Evolutionary conservation across 2,329 filamentous ascomycete species (phyloP).

Genomic region (Colletotrichum sp.): DNA sequence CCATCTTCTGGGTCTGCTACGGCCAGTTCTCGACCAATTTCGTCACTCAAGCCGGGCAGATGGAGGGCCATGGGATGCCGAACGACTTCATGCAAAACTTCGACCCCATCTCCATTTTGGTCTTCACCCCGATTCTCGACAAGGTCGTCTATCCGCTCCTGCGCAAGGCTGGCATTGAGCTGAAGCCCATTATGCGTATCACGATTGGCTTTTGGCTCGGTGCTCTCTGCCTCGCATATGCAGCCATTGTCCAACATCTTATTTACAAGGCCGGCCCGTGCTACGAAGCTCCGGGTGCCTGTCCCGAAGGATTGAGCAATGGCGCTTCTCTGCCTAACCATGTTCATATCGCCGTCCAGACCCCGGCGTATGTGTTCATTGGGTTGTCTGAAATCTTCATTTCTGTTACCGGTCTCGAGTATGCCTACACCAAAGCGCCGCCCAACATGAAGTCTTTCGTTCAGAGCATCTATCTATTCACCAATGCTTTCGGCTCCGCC

Average conservation of each 20-base stretch:
- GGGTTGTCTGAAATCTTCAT: slow-evolving; percentile 67
- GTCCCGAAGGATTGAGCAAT: slow-evolving; percentile 32
- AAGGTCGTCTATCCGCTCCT: slow-evolving; percentile 58
- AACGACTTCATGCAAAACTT: slow-evolving; percentile 75
- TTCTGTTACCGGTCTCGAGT: slow-evolving; percentile 73
- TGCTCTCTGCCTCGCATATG: slow-evolving; percentile 61
- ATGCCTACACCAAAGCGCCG: slow-evolving; percentile 76
- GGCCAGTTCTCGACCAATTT: slow-evolving; percentile 72
- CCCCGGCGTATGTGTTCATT: slow-evolving; percentile 62
- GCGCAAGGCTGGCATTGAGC: slow-evolving; percentile 60
- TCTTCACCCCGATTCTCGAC: slow-evolving; percentile 62
- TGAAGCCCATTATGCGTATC: slow-evolving; percentile 71
- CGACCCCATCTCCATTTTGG: slow-evolving; percentile 70
- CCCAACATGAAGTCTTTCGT: slow-evolving; percentile 71
- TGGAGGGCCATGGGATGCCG: slow-evolving; percentile 68
- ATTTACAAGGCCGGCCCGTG: slow-evolving; percentile 62
- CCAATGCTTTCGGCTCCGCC: slow-evolving; percentile 62
- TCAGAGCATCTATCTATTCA: slow-evolving; percentile 64
- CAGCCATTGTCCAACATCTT: slow-evolving; percentile 63
- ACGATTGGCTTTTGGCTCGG: slow-evolving; percentile 65
- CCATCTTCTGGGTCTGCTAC: slow-evolving; percentile 73
- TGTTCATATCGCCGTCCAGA: slow-evolving; percentile 60
- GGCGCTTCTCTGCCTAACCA: slow-evolving; percentile 41
- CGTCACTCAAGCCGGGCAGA: slow-evolving; percentile 63
- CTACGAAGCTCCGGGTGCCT: slow-evolving; percentile 47